phyloP scores from a whole-genome alignment of 805 yeast genomes.

The Lipomyces chichibuensis region DNA sequence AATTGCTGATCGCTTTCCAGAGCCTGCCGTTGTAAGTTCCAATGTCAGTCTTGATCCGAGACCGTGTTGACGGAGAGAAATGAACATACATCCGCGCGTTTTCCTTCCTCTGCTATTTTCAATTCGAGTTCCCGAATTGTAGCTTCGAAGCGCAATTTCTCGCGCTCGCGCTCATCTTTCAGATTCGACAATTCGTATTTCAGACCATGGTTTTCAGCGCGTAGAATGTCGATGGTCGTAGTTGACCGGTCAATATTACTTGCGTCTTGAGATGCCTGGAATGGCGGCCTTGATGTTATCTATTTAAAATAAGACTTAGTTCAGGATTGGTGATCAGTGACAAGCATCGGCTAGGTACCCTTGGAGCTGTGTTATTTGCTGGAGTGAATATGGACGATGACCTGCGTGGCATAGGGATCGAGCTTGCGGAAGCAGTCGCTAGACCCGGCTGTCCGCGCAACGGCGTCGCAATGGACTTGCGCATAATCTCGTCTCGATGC shows the following conservation, averaged over 20 bases:
- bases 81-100: slow-evolving; percentile 40
- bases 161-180: slow-evolving; percentile 48
- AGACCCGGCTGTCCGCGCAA: background rate
- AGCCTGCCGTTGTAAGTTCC: slow-evolving; percentile 32
- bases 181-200: slow-evolving; percentile 48
- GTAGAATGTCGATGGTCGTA: slow-evolving; percentile 22
- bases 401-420: slow-evolving; percentile 31
- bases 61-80: background rate
- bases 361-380: background rate
- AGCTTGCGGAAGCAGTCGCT: slow-evolving; percentile 15
- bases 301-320: background rate
- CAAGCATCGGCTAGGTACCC: background rate
- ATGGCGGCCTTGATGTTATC: slow-evolving; percentile 22
- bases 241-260: background rate
- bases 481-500: background rate
- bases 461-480: slow-evolving; percentile 12
- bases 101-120: slow-evolving; percentile 42
- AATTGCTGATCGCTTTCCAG: slow-evolving; percentile 47
- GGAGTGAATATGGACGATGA: slow-evolving; percentile 26
- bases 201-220: slow-evolving; percentile 36
- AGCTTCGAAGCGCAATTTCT: slow-evolving; percentile 43
- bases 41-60: background rate
- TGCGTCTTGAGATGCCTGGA: slow-evolving; percentile 4
- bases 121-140: slow-evolving; percentile 41
- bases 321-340: background rate